Evolutionary conservation across 2,329 filamentous ascomycete species (phyloP), one percentile per base, ranked within the genome.

Genomic region (Talaromyces atroroseus): DNA sequence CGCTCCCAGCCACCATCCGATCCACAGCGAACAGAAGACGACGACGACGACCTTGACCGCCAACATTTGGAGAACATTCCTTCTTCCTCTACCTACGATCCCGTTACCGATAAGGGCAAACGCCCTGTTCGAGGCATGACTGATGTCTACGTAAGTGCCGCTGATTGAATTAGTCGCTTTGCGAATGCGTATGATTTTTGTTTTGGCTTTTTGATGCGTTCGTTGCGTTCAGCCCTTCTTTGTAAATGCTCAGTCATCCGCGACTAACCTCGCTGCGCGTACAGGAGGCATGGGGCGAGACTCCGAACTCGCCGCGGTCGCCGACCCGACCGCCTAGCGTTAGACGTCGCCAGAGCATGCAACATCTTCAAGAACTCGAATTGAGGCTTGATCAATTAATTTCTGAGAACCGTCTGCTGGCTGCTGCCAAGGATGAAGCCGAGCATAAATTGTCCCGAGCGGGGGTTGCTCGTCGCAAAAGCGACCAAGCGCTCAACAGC

Each of bases 281-380:
- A 54, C 78, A 96, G 92, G 91, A 96, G 83, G 92, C 90, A 76
- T 92, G 85, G 79, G 92, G 92, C 76, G 90, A 95, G 77, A 90
- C 89, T 74, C 89, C 74, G 47, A 74, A 83, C 69, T 95, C 91
- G 71, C 91, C 92, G 68, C 86, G 88, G 67, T 97, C 94, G 67
- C 94, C 94, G 55, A 95, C 90, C 64, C 86, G 92, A 74, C 92
- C 94, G 66, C 90, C 92, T 69, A 96, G 91, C 79, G 89, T 99
- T 83, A 92, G 92, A 66, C 92, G 92, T 70, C 89, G 92, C 69
- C 94, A 96, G 75, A 97, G 92, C 80, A 92, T 97, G 86, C 92
- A 97, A 76, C 85, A 92, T 54, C 85, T 97, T 59, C 76, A 82
- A 68, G 92, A 99, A 66, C 85, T 99, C 68, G 91, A 97, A 78